Conservation (phyloP, 106 monocot genomes). For the Chionographis japonica region DNA sequence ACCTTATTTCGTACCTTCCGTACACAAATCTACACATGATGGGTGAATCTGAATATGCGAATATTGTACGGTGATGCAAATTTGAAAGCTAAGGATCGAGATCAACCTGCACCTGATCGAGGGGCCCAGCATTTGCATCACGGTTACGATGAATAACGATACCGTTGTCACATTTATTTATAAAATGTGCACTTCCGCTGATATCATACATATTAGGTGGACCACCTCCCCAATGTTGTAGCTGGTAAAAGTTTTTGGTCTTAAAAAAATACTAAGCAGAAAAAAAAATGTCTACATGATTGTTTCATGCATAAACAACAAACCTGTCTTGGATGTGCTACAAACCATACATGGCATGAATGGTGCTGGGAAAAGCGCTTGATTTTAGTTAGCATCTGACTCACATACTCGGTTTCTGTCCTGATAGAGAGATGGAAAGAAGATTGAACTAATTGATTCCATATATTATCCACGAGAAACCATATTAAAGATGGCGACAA, state of each 20-base stretch:
- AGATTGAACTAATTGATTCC: too few species aligned
- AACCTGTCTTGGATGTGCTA: constrained; percentile 98
- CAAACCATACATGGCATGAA: constrained; percentile 98
- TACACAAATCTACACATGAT: too few species aligned
- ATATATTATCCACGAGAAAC: too few species aligned
- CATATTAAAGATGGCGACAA: background rate
- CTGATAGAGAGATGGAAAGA: constrained; percentile 43
- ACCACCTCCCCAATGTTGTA: constrained; percentile 74
- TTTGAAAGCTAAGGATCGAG: too few species aligned
- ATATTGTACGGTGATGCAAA: too few species aligned
- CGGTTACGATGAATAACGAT: too few species aligned
- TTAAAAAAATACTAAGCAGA: background rate
- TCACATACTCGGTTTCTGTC: constrained; percentile 96
- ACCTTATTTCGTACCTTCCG: too few species aligned
- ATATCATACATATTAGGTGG: constrained; percentile 94
- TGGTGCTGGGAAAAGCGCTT: constrained; percentile 91
- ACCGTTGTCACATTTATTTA: too few species aligned
- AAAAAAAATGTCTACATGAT: background rate
- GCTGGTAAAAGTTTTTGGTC: constrained; percentile 26
- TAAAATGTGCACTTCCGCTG: too few species aligned
- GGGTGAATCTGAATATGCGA: too few species aligned
- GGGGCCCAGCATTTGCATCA: too few species aligned
- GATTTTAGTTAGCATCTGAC: constrained; percentile 81
- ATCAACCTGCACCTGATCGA: too few species aligned
- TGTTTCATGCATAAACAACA: background rate